phyloP scores from a whole-genome alignment of 1,284 basidiomycete genomes.

The Psilocybe mexicana region DNA sequence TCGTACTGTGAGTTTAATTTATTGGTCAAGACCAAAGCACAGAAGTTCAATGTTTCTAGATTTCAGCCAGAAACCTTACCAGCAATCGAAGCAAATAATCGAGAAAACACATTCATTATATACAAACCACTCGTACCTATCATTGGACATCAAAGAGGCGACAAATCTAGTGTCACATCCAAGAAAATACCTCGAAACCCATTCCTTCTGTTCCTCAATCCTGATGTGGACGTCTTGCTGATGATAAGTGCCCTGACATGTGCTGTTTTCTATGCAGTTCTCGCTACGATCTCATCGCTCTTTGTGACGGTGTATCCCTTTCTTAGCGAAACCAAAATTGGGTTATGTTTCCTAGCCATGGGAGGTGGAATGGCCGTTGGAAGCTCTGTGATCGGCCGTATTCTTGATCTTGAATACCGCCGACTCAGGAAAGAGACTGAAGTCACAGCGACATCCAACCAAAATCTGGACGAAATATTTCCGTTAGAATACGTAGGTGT shows the following conservation, averaged over 20 bases:
- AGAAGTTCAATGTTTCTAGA: slow-evolving; percentile 25
- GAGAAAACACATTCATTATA: slow-evolving; percentile 44
- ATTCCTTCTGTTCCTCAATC: slow-evolving; percentile 55
- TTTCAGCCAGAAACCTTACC: slow-evolving; percentile 67
- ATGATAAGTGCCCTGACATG: slow-evolving; percentile 59
- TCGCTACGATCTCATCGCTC: slow-evolving; percentile 63
- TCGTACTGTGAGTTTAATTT: slow-evolving; percentile 50
- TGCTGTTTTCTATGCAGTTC: slow-evolving; percentile 65
- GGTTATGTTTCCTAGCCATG: slow-evolving; percentile 69
- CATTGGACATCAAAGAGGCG: slow-evolving; percentile 39
- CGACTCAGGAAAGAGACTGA: slow-evolving; percentile 34
- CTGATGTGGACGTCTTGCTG: slow-evolving; percentile 66
- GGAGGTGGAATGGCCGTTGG: slow-evolving; percentile 61
- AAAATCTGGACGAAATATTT: slow-evolving; percentile 41
- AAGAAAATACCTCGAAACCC: slow-evolving; percentile 53
- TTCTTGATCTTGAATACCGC: slow-evolving; percentile 60
- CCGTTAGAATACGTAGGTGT: slow-evolving; percentile 51
- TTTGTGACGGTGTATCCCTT: slow-evolving; percentile 61
- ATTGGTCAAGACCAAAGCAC: neutral
- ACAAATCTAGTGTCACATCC: slow-evolving; percentile 4
- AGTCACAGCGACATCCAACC: slow-evolving; percentile 25
- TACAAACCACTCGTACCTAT: slow-evolving; percentile 58
- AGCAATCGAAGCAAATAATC: slow-evolving; percentile 58
- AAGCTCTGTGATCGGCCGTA: slow-evolving; percentile 46
- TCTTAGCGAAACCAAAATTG: slow-evolving; percentile 62